Percentiles rank a stretch among this genome's conserved stretches.
Evolutionary conservation across 495 filamentous ascomycete species (phyloP).

Genomic region (Bryoglossum gracile): DNA sequence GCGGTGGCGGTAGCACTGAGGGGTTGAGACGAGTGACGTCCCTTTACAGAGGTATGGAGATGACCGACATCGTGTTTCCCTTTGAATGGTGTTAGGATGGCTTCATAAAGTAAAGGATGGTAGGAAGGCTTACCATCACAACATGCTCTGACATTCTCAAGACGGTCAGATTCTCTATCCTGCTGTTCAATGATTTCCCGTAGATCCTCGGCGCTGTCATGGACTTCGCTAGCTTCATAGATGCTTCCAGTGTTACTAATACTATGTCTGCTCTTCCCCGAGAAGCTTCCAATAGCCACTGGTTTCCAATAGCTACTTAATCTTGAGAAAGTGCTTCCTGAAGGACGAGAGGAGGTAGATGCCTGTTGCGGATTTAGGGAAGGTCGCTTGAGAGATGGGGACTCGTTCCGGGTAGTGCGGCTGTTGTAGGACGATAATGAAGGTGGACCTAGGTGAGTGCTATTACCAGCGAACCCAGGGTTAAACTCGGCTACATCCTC

Average conservation of each 20-base stretch:
- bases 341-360: slow-evolving; percentile 19
- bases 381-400: slow-evolving; percentile 38
- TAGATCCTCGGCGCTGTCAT: slow-evolving; percentile 75
- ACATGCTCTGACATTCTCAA: slow-evolving; percentile 95
- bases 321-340: slow-evolving; percentile 30
- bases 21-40: slow-evolving; percentile 28
- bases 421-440: slow-evolving; percentile 83
- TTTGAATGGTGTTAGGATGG: slow-evolving; percentile 27
- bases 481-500: slow-evolving; percentile 92
- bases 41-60: slow-evolving; percentile 37
- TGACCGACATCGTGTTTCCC: slow-evolving; percentile 70
- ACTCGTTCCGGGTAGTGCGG: slow-evolving; percentile 54
- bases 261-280: slow-evolving; percentile 21
- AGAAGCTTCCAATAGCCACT: slow-evolving; percentile 10
- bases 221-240: slow-evolving; percentile 62
- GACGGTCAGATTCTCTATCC: slow-evolving; percentile 62
- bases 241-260: slow-evolving; percentile 37
- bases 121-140: slow-evolving; percentile 73
- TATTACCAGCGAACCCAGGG: slow-evolving; percentile 51
- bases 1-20: neutral
- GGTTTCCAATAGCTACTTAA: slow-evolving; percentile 30
- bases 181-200: slow-evolving; percentile 66
- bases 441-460: slow-evolving; percentile 45
- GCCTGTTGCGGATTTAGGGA: slow-evolving; percentile 23
- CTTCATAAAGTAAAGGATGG: neutral